These are phyloP conservation scores for Eremochloa ophiuroides DNA, from an alignment of 176 grass and related monocot species.

Conservation along the genomic window DNA sequence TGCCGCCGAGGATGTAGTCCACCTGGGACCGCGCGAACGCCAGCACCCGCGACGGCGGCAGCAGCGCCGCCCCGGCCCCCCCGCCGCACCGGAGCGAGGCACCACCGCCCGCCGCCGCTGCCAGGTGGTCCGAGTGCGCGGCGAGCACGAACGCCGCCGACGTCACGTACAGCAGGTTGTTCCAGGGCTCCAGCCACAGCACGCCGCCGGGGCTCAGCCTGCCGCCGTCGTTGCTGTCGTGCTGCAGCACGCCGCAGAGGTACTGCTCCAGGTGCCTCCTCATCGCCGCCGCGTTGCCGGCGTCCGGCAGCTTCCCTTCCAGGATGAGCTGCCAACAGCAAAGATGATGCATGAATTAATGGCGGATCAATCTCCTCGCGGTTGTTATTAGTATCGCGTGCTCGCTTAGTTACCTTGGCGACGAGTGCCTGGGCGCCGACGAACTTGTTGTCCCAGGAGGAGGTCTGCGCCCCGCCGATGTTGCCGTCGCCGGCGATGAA, in stretches of 20 bases:
- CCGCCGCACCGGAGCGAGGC: constrained; percentile 32
- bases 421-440: constrained; percentile 62
- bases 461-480: constrained; percentile 22
- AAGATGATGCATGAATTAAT: too few relatives aligned
- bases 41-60: constrained; percentile 26
- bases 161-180: constrained; percentile 56
- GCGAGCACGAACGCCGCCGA: constrained; percentile 45
- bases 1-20: constrained; percentile 67
- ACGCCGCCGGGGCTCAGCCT: constrained; percentile 52
- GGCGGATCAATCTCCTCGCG: accelerated
- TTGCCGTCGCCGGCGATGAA: constrained; percentile 33
- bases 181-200: constrained; percentile 50
- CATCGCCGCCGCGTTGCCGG: constrained; percentile 19
- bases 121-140: constrained; percentile 48
- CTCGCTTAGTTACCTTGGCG: constrained; percentile 72
- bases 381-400: too few relatives aligned
- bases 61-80: too few relatives aligned
- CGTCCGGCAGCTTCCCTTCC: constrained; percentile 36
- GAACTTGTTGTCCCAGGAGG: constrained; percentile 70
- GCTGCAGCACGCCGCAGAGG: constrained; percentile 56
- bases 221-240: constrained; percentile 7
- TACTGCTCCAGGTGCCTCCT: constrained; percentile 39
- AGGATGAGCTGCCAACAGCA: constrained; percentile 47
- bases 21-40: constrained; percentile 32
- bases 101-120: neutral